Evolutionary conservation across 192 early-diverging fungal genomes (phyloP).

Genomic region (Pilaira anomala): DNA sequence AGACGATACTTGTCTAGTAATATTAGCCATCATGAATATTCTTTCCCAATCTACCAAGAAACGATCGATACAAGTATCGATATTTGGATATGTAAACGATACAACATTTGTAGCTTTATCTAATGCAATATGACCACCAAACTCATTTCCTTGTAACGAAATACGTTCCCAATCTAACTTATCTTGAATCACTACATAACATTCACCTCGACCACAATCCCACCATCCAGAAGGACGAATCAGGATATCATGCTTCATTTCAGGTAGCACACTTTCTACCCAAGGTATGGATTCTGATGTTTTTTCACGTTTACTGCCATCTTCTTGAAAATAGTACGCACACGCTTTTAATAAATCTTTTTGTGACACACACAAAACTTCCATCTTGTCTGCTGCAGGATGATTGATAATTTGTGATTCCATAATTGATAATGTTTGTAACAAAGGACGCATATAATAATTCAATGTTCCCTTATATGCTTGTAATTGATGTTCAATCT

Average conservation of each 20-base stretch:
- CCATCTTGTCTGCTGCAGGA: constrained; percentile 32
- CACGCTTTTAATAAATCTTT: constrained; percentile 28
- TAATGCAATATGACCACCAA: constrained; percentile 30
- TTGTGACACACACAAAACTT: constrained; percentile 35
- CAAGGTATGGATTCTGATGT: constrained; percentile 23
- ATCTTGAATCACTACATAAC: constrained; percentile 35
- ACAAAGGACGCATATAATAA: constrained; percentile 29
- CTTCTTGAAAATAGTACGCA: constrained; percentile 17
- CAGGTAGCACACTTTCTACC: constrained; percentile 21
- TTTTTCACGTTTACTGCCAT: constrained; percentile 6
- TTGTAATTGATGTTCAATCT: constrained; percentile 34
- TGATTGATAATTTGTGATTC: constrained; percentile 21
- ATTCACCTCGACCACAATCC: constrained; percentile 28
- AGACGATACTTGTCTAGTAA: constrained; percentile 36
- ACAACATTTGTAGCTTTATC: constrained; percentile 30
- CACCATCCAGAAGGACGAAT: constrained; percentile 36
- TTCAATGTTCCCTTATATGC: constrained; percentile 18
- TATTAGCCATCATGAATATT: constrained; percentile 38
- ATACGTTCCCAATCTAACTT: constrained; percentile 26
- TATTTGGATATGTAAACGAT: constrained; percentile 37
- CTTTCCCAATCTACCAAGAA: constrained; percentile 39
- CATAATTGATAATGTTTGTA: constrained; percentile 13
- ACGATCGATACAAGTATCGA: constrained; percentile 30
- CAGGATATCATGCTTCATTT: constrained; percentile 28
- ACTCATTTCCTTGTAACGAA: constrained; percentile 10